These are phyloP conservation scores for Mycena floridula DNA, from an alignment of 768 basidiomycete species.

Conservation along the genomic window DNA sequence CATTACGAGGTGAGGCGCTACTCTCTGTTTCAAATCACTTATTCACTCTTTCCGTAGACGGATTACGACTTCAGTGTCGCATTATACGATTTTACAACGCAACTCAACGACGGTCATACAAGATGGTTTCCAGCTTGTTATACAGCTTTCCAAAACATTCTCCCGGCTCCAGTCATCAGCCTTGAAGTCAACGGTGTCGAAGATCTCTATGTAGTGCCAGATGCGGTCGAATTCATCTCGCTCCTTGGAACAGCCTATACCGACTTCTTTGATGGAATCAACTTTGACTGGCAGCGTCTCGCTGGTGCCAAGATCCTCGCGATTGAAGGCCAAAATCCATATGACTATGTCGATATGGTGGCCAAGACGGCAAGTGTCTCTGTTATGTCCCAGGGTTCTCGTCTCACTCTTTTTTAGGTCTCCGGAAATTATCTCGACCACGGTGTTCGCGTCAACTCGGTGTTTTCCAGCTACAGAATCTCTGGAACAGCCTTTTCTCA, in stretches of 20 bases:
- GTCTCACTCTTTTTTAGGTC: too few species aligned
- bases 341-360: constrained; percentile 48
- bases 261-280: constrained; percentile 37
- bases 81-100: constrained; percentile 47
- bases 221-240: constrained; percentile 44
- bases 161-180: constrained; percentile 50
- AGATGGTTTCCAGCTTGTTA: constrained; percentile 60
- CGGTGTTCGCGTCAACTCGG: constrained; percentile 57
- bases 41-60: constrained; percentile 29
- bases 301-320: constrained; percentile 52
- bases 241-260: constrained; percentile 42
- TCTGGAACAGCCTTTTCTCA: constrained; percentile 45
- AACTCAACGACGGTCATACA: constrained; percentile 63
- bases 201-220: constrained; percentile 47
- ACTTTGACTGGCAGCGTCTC: constrained; percentile 54
- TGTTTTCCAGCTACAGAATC: constrained; percentile 52
- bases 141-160: constrained; percentile 43
- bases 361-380: too few species aligned
- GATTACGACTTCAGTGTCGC: constrained; percentile 62
- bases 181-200: constrained; percentile 41
- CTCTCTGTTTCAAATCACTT: too few species aligned
- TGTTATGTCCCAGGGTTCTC: too few species aligned
- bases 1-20: constrained; percentile 40
- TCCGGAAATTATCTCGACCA: constrained; percentile 62
- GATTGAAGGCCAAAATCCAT: constrained; percentile 49